These are phyloP conservation scores for Aphanocladium album DNA, from an alignment of 2,329 filamentous ascomycete genomes.

Conservation along the genomic window DNA sequence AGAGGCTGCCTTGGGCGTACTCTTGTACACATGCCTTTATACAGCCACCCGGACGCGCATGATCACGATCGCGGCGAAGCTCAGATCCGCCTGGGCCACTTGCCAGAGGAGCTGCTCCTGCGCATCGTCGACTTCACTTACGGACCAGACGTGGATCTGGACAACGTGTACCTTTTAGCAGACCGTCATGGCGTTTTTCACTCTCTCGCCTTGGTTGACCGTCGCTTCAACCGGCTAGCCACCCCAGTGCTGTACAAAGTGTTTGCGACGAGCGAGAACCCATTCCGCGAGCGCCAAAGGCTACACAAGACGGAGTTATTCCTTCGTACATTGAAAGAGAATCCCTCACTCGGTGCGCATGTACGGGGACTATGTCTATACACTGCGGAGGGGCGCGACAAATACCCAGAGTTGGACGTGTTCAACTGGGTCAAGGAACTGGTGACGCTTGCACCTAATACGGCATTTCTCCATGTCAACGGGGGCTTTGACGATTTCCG, in stretches of 20 bases:
- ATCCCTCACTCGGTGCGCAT: not conserved
- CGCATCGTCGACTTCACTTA: not conserved
- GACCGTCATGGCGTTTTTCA: not conserved
- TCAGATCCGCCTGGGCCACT: not conserved
- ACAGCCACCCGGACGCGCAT: not conserved
- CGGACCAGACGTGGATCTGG: not conserved
- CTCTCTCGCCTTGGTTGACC: not conserved
- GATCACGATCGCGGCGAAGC: not conserved
- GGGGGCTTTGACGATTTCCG: not conserved
- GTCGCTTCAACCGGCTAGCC: not conserved
- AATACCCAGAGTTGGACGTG: not conserved
- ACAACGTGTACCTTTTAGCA: not conserved
- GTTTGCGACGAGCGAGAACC: slow-evolving; percentile 2
- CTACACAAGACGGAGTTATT: not conserved
- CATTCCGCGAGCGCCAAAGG: not conserved
- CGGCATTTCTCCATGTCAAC: not conserved
- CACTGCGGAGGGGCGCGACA: not conserved
- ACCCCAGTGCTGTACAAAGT: slow-evolving; percentile 1
- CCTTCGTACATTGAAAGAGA: not conserved
- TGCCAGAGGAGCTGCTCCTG: slow-evolving; percentile 2
- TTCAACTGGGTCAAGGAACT: not conserved
- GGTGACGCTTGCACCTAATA: not conserved
- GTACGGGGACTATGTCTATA: not conserved
- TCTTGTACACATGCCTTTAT: not conserved
- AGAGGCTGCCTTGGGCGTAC: not conserved